Base-by-base conservation (phyloP, 2,329 filamentous ascomycete species). In the Diaporthe ampelina region DNA sequence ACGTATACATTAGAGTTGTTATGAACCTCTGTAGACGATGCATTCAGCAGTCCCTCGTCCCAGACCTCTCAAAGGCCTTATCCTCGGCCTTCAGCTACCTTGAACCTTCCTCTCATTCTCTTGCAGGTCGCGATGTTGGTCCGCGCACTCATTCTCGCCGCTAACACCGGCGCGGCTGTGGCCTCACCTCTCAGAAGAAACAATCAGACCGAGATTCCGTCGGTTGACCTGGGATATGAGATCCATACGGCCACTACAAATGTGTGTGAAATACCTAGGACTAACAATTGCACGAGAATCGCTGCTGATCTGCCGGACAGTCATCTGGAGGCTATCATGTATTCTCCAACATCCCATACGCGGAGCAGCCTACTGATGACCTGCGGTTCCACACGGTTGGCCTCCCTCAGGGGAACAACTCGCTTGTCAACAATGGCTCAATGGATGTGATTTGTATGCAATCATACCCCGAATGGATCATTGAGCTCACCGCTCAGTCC, bases 321-420 rank as follows among this genome's bases (percentile, higher is more conserved):
- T 76, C 67, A 43, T 81, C 80, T 32, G 80, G 81, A 7, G 72
- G 78, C 52, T 84, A 83, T 72, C 85, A 84, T 77, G 79, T 79
- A 26, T 85, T 85, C 77, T 81, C 77, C 68, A 85, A 85, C 69
- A 81, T 85, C 50, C 80, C 81, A 6, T 85, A 83, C 72, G 83
- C 81, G 2, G 78, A 80, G 29, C 80, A 83, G 43, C 83, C 84
- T 1, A 72, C 80, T 19, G 83, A 80, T 43, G 74, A 79, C n/a
- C 77, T 82, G 50, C 81, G 83, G 10, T 85, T 85, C 71, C 73
- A 77, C 26, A 77, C 80, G 35, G 82, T 83, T 4, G 72, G 79
- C 11, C 67, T 78, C 7, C 79, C 81, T 5, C 75, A 72, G 7
- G 73, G 74, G n/a, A 77, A 72, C 29, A 79, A 79, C 57, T 76